phyloP scores from a whole-genome alignment of 176 grass and related monocot species.

The Raddia guianensis region DNA sequence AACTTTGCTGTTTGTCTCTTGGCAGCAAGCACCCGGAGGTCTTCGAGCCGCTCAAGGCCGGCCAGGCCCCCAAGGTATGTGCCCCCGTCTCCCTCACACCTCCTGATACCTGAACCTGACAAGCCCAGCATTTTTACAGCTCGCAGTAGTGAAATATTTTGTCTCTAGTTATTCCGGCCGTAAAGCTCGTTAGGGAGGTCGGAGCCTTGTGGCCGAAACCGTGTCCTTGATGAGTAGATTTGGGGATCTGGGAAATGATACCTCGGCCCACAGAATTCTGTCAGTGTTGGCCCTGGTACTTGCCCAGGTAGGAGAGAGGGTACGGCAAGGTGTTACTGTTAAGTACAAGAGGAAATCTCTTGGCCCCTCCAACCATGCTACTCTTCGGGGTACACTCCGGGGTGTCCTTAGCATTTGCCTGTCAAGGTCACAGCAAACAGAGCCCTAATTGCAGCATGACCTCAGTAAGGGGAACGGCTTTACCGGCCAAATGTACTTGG shows the following conservation, averaged over 20 bases:
- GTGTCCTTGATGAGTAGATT: neutral
- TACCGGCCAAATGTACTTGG: neutral
- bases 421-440: neutral
- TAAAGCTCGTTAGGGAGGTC: neutral
- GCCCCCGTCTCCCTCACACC: neutral
- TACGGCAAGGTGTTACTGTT: neutral
- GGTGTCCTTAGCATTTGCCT: neutral
- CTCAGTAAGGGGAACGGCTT: slow-evolving; percentile 23
- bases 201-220: neutral
- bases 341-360: neutral
- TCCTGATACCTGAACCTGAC: neutral
- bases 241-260: neutral
- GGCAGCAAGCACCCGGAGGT: slow-evolving; percentile 80
- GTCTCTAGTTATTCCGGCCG: neutral
- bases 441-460: slow-evolving; percentile 26
- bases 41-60: slow-evolving; percentile 67
- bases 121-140: neutral
- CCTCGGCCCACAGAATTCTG: neutral
- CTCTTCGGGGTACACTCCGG: neutral
- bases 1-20: neutral
- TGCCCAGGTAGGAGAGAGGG: neutral
- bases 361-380: neutral
- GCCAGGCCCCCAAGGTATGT: slow-evolving; percentile 73
- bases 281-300: neutral
- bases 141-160: neutral